Evolutionary conservation across 306 rosid genomes (phyloP), one percentile per base, ranked within the genome.

Genomic region (Dryas octopetala): DNA sequence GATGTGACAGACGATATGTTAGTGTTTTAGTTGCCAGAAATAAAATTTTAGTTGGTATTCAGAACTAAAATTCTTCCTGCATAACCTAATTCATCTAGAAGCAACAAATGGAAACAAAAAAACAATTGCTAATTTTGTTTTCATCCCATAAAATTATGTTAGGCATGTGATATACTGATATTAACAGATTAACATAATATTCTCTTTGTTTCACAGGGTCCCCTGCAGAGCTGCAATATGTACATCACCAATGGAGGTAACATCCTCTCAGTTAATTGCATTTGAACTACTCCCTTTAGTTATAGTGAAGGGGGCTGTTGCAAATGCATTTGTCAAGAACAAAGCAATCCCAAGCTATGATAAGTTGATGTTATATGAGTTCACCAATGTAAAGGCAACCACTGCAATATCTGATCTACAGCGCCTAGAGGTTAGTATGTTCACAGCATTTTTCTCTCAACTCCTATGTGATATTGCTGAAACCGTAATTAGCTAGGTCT

Each of bases 261-360:
- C 97, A 83, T 82, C 84, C 54, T 88, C 96, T 23, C 97, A 88
- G 64, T 78, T 94, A 73, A 71, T 90, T 74, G 87, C 88, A 59
- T 81, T 81, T 76, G 85, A 91, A 44, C 48, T 83, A 1, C 59
- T 88, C 75, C 98, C 95, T 32, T 45, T 14, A 62, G 48, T 63
- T 68, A 73, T 78, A 26, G 96, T 88, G 75, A 83, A 91, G 86
- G 96, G 94, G 48, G 89, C 94, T 65, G 38, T 88, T 73, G 88
- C 88, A 11, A 81, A 85, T 55, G 93, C 88, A 51, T 81, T 88
- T 66, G 70, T 66, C 59, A 64, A 79, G 9, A 68, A 74, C 15
- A 73, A 79, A 73, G 48, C 76, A 64, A 73, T 83, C 57, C 92
- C 92, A 68, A 77, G 72, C 76, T 85, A 62, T 78, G 49, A 23